A percentile compares a stretch with the other conserved stretches of the same genome.
Conservation (phyloP, 495 filamentous ascomycete species). For the Polyplosphaeria fusca region DNA sequence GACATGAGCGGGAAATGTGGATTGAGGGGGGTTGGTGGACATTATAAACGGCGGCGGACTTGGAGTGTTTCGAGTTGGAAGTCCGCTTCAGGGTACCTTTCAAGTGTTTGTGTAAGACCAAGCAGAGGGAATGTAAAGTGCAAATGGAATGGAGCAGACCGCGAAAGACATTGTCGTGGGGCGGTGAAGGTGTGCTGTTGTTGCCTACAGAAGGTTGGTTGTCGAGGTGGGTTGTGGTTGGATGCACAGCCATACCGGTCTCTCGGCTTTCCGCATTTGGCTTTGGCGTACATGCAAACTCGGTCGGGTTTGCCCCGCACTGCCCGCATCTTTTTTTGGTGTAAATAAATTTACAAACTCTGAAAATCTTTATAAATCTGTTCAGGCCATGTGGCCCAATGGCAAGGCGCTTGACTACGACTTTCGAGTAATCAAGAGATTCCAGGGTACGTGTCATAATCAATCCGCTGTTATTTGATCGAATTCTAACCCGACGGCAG, state of each 20-base stretch:
- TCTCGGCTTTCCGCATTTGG: background rate
- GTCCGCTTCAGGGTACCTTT: too few relatives aligned
- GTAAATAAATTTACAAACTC: background rate
- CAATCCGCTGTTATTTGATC: too few relatives aligned
- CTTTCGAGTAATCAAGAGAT: slow-evolving; percentile 25
- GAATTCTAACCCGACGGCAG: too few relatives aligned
- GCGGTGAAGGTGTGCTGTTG: background rate
- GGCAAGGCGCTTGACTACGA: slow-evolving; percentile 71
- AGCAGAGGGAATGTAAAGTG: background rate
- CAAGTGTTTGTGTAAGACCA: background rate
- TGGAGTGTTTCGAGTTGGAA: too few relatives aligned
- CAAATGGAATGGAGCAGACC: background rate
- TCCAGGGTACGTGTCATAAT: slow-evolving; percentile 14
- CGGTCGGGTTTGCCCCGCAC: background rate
- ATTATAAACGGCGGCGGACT: background rate
- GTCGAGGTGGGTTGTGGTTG: background rate
- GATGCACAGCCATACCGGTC: background rate
- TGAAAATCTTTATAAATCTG: background rate
- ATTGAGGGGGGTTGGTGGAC: background rate
- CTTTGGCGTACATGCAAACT: background rate
- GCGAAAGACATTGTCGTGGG: background rate
- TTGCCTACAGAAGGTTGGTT: background rate
- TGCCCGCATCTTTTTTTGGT: background rate
- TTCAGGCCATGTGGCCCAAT: slow-evolving; percentile 40
- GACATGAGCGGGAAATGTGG: slow-evolving; percentile 10